Base-by-base conservation (phyloP, 2,329 filamentous ascomycete species). In the Emergomyces pasteurianus region DNA sequence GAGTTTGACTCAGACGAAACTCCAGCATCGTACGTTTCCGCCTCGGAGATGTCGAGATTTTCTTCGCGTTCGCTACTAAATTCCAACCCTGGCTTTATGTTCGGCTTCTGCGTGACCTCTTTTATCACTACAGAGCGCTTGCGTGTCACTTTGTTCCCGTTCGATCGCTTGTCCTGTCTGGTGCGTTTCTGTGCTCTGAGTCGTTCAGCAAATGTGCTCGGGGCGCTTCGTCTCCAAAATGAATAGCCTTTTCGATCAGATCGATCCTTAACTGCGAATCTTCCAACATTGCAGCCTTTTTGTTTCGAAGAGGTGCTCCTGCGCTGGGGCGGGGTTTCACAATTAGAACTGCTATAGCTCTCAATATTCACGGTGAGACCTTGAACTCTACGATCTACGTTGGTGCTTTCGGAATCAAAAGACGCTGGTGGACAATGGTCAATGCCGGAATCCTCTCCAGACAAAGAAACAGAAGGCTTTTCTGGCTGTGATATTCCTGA, bases 1-100 rank as follows among this genome's bases (percentile, higher is more conserved):
- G 56, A 42, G 14, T 16, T 43, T 34, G 53, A 61, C 26, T 60
- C 59, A 0, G 61, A 63, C 9, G 59, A 58, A 62, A 46, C 28
- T 18, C 58, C 56, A 5, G 1, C 16, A 28, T 10, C n/a, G 23
- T 26, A 46, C 43, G 14, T 6, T 7, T 46, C 54, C 28, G 16
- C 40, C 28, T 36, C 54, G 26, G 9, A 43, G 28, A 1, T 57
- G 9, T 43, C 26, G 28, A 28, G 16, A 34, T 34, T 40, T 4
- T 31, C 16, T n/a, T 46, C 40, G 16, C 28, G 9, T n/a, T 31
- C 38, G 43, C 38, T 57, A 46, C 38, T 46, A 12, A 23, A 57
- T 46, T 57, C 54, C 10, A 34, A 8, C 7, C 31, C 10, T 12
- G 54, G 40, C 23, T n/a, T 42, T 26, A 42, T 34, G 16, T 57